These are phyloP conservation scores for Colletotrichum ledebouriae DNA, from an alignment of 2,329 filamentous ascomycete genomes.

Conservation along the genomic window DNA sequence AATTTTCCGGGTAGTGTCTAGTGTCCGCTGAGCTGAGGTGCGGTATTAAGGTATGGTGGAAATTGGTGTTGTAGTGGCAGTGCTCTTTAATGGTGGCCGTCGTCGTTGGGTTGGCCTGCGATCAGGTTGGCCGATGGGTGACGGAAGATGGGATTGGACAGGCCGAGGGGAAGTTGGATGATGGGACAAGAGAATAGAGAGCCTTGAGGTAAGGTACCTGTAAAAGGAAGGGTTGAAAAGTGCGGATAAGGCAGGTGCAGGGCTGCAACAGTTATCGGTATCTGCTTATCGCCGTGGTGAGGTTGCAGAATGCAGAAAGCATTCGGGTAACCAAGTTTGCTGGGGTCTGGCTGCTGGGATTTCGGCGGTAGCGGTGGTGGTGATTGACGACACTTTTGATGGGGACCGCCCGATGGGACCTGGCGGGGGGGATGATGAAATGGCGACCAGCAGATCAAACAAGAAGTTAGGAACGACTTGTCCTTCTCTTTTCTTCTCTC, in stretches of 20 bases:
- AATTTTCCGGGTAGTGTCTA: not conserved
- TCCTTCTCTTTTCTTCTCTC: not conserved
- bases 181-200: not conserved
- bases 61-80: conserved; percentile 34
- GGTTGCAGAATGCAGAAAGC: not conserved
- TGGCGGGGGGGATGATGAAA: conserved; percentile 19
- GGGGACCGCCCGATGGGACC: conserved; percentile 12
- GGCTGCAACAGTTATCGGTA: conserved; percentile 11
- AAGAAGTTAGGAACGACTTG: no score
- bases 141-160: conserved; percentile 33
- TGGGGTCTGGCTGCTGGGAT: conserved; percentile 1
- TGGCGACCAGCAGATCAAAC: not conserved
- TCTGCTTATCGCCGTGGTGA: conserved; percentile 18
- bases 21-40: conserved; percentile 16
- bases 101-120: conserved; percentile 21
- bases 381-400: conserved; percentile 36
- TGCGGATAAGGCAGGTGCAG: conserved; percentile 6
- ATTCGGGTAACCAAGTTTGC: no score
- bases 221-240: not conserved
- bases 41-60: conserved; percentile 26
- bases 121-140: conserved; percentile 10
- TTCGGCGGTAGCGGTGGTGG: not conserved
- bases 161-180: conserved; percentile 7
- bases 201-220: not conserved
- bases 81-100: conserved; percentile 20